Percentiles rank a stretch among this genome's conserved stretches.
Evolutionary conservation across 2,329 filamentous ascomycete species (phyloP).

Genomic region (Cyphellophora attinorum): DNA sequence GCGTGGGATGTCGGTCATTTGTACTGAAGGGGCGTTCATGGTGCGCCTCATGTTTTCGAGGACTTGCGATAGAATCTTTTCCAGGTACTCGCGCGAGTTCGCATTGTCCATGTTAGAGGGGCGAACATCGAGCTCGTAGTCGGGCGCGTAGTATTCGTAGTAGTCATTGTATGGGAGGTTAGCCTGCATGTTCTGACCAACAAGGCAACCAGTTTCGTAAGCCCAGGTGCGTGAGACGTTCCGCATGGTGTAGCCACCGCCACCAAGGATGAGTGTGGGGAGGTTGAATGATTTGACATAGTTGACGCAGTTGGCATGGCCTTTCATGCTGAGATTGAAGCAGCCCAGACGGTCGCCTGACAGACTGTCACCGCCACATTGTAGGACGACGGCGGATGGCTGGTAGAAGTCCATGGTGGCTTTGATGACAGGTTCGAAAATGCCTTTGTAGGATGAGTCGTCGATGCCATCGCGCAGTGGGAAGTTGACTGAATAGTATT

Average conservation of each 20-base stretch:
- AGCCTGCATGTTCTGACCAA: constrained; percentile 69
- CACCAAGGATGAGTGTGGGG: constrained; percentile 56
- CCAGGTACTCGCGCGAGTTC: constrained; percentile 58
- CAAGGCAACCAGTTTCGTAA: constrained; percentile 67
- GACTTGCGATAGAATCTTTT: constrained; percentile 57
- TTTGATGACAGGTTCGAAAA: constrained; percentile 59
- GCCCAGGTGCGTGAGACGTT: constrained; percentile 54
- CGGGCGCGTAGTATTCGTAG: constrained; percentile 68
- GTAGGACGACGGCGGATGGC: constrained; percentile 58
- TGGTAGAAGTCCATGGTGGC: constrained; percentile 61
- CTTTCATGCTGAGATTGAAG: constrained; percentile 62
- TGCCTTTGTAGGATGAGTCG: constrained; percentile 56
- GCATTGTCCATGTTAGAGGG: constrained; percentile 66
- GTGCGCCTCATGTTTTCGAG: constrained; percentile 59
- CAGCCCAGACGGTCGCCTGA: constrained; percentile 59
- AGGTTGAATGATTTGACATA: constrained; percentile 60
- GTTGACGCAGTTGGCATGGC: constrained; percentile 60
- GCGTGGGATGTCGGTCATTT: constrained; percentile 55
- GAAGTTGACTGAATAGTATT: constrained; percentile 61
- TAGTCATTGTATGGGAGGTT: constrained; percentile 96
- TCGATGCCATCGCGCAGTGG: constrained; percentile 61
- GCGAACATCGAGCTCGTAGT: constrained; percentile 60
- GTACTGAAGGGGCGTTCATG: constrained; percentile 52
- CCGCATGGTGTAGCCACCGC: constrained; percentile 62
- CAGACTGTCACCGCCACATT: constrained; percentile 59